A percentile compares a stretch with the other conserved stretches of the same genome.
These are phyloP conservation scores for Coriolopsis trogii DNA, from an alignment of 1,284 basidiomycete species.

Conservation along the genomic window DNA sequence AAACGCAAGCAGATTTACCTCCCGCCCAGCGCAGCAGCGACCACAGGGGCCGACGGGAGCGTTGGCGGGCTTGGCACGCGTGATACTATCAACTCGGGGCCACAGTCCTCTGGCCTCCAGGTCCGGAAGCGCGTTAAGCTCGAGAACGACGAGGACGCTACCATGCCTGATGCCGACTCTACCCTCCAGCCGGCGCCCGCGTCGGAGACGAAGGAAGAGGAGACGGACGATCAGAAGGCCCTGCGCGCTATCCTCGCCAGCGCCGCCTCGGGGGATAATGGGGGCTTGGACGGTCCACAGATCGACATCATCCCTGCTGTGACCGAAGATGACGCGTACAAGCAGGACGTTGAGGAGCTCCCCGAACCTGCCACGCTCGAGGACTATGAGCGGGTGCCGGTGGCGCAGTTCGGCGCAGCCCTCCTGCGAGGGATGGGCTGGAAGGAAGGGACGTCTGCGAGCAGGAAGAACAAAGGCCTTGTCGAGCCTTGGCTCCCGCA, in stretches of 20 bases:
- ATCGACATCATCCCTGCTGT: conserved; percentile 60
- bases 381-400: conserved; percentile 90
- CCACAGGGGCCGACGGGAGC: conserved; percentile 75
- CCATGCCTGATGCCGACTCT: conserved; percentile 13
- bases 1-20: conserved; percentile 63
- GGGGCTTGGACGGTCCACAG: conserved; percentile 37
- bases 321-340: conserved; percentile 80
- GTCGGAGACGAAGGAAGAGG: conserved; percentile 42
- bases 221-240: conserved; percentile 74
- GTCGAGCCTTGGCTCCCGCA: conserved; percentile 82
- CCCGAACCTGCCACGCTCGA: conserved; percentile 79
- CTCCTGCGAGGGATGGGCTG: conserved; percentile 97
- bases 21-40: conserved; percentile 63
- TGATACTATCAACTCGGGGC: conserved; percentile 72
- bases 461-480: conserved; percentile 49
- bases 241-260: conserved; percentile 72
- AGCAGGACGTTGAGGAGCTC: conserved; percentile 77
- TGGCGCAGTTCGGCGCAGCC: conserved; percentile 93
- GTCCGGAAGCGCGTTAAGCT: conserved; percentile 45
- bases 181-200: conserved; percentile 31
- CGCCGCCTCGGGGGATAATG: conserved; percentile 38
- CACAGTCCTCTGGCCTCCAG: conserved; percentile 66
- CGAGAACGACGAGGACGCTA: conserved; percentile 30
- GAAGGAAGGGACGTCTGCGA: conserved; percentile 80
- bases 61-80: conserved; percentile 77